phyloP scores from a whole-genome alignment of 2,329 filamentous ascomycete genomes.

The Aspergillus glaucus region DNA sequence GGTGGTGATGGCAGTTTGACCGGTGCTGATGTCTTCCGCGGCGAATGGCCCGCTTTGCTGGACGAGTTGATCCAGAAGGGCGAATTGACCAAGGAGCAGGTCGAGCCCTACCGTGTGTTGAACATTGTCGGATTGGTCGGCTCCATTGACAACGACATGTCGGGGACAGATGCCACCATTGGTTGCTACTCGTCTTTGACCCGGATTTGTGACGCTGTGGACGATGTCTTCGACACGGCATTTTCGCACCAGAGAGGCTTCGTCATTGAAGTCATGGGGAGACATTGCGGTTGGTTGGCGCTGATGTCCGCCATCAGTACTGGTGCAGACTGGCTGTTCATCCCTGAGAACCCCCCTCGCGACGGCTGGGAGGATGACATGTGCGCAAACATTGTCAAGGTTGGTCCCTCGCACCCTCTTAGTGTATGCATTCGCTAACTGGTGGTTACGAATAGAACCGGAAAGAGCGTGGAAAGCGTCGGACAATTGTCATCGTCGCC shows the following conservation, averaged over 20 bases:
- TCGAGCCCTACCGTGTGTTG: constrained; percentile 72
- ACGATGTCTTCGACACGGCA: constrained; percentile 87
- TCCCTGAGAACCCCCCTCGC: constrained; percentile 84
- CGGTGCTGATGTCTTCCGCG: constrained; percentile 85
- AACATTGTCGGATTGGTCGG: constrained; percentile 96
- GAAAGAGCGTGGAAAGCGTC: constrained; percentile 73
- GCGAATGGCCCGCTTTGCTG: constrained; percentile 84
- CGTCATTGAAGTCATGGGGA: constrained; percentile 96
- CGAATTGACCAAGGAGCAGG: constrained; percentile 64
- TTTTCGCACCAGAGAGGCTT: constrained; percentile 95
- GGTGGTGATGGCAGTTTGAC: constrained; percentile 95
- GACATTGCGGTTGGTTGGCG: constrained; percentile 95
- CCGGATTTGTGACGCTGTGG: constrained; percentile 90
- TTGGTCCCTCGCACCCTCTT: constrained; percentile 29
- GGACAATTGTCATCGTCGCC: constrained; percentile 96
- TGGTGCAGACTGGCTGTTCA: constrained; percentile 93
- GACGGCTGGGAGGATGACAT: constrained; percentile 87
- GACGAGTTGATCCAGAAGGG: constrained; percentile 73
- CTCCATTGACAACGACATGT: constrained; percentile 97
- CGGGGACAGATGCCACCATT: constrained; percentile 93
- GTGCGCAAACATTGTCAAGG: constrained; percentile 68
- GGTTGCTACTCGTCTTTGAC: constrained; percentile 91
- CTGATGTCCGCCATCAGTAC: constrained; percentile 94
- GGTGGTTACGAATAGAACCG: constrained; percentile 57
- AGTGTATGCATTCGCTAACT: background rate